These are phyloP conservation scores for Solanum phureja DNA, from an alignment of 257 asterid species.

Conservation along the genomic window DNA sequence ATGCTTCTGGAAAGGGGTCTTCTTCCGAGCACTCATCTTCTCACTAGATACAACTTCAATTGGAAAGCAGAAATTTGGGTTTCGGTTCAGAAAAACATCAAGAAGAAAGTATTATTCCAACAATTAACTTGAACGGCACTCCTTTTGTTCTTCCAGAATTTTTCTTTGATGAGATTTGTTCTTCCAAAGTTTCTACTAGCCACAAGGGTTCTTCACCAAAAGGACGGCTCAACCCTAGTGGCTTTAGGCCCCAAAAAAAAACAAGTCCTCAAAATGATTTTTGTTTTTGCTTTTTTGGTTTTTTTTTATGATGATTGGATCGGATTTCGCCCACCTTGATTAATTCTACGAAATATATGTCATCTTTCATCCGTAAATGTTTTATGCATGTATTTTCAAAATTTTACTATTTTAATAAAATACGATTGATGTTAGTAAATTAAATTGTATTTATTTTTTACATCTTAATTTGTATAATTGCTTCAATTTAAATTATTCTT, in stretches of 20 bases:
- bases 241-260: not conserved
- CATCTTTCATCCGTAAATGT: too few relatives aligned
- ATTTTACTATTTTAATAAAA: too few relatives aligned
- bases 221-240: not conserved
- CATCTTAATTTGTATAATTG: too few relatives aligned
- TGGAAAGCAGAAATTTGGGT: slow-evolving; percentile 3
- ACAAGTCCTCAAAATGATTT: not conserved
- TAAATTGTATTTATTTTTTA: too few relatives aligned
- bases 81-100: not conserved
- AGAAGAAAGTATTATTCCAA: not conserved
- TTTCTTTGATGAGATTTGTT: not conserved
- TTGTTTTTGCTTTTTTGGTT: too few relatives aligned
- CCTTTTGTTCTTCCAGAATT: not conserved
- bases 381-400: not conserved
- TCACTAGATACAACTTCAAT: slow-evolving; percentile 9
- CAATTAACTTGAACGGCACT: not conserved
- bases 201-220: not conserved
- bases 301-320: too few relatives aligned
- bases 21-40: slow-evolving; percentile 76
- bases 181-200: not conserved
- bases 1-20: slow-evolving; percentile 93
- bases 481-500: too few relatives aligned
- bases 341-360: too few relatives aligned
- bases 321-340: not conserved
- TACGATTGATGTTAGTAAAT: not conserved